These are phyloP conservation scores for Colletotrichum sp. DNA, from an alignment of 2,329 filamentous ascomycete species.

Conservation along the genomic window DNA sequence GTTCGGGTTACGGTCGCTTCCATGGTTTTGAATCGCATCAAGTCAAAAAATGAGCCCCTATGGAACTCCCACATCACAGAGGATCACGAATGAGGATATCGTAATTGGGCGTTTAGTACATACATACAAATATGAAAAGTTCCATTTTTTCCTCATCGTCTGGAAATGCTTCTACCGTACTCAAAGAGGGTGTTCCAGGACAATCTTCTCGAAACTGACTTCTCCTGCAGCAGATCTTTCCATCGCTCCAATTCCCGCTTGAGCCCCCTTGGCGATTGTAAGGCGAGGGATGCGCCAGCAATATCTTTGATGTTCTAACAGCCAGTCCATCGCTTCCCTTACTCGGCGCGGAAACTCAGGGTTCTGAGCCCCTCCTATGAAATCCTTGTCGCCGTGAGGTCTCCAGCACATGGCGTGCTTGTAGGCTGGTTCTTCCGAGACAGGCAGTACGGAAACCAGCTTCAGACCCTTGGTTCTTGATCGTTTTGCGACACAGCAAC, in stretches of 20 bases:
- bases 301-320: background rate
- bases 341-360: background rate
- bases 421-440: background rate
- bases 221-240: background rate
- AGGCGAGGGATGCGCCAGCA: background rate
- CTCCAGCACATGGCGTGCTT: background rate
- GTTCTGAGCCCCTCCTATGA: background rate
- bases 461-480: background rate
- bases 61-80: background rate
- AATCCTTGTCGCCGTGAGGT: background rate
- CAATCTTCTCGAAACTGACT: background rate
- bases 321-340: background rate
- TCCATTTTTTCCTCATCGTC: background rate
- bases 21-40: background rate
- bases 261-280: background rate
- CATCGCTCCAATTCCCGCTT: background rate
- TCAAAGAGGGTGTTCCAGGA: background rate
- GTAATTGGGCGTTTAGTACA: fast-evolving
- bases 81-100: background rate
- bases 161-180: background rate
- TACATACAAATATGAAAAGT: background rate
- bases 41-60: background rate
- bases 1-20: background rate
- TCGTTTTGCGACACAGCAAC: background rate
- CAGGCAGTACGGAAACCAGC: background rate